phyloP scores from a whole-genome alignment of 768 basidiomycete species.

The Candolleomyces eurysporus region DNA sequence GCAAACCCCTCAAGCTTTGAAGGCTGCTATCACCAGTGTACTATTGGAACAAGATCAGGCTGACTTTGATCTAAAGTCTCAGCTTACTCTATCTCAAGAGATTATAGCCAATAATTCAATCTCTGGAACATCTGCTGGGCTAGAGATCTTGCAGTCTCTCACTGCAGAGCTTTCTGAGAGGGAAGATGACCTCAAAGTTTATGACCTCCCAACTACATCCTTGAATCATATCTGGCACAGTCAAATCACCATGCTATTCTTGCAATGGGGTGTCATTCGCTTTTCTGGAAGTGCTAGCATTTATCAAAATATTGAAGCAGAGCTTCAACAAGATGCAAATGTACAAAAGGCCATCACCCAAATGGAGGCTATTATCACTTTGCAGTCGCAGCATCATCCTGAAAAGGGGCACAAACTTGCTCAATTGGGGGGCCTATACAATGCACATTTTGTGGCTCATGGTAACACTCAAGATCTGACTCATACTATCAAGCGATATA shows the following conservation, averaged over 20 bases:
- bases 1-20: neutral
- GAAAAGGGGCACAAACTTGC: neutral
- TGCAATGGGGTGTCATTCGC: constrained; percentile 1
- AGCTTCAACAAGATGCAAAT: neutral
- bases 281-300: neutral
- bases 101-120: neutral
- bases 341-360: neutral
- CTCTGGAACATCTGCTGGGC: neutral
- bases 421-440: neutral
- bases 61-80: neutral
- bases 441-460: neutral
- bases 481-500: neutral
- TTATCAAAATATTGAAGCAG: neutral
- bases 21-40: neutral
- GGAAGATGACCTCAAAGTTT: neutral
- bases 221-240: neutral
- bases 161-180: neutral
- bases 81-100: neutral
- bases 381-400: neutral
- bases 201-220: neutral
- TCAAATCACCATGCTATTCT: neutral
- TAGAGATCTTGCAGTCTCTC: neutral
- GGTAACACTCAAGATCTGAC: neutral
- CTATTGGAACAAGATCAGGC: neutral
- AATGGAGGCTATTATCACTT: neutral